These are phyloP conservation scores for Pleurotus giganteus DNA, from an alignment of 768 basidiomycete genomes.

Conservation along the genomic window DNA sequence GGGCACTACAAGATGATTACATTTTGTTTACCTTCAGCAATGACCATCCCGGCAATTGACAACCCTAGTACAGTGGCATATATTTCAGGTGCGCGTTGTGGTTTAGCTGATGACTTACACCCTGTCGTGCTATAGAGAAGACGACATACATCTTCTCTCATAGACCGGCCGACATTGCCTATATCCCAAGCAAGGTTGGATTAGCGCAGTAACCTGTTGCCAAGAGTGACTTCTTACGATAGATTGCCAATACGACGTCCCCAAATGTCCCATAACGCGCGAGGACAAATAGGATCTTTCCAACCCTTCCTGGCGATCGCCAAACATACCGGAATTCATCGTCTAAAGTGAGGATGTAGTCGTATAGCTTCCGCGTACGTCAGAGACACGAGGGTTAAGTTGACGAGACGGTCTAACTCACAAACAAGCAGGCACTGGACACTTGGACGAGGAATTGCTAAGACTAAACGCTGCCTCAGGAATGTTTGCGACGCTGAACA, in stretches of 20 bases:
- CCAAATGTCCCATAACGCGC: slow-evolving; percentile 3
- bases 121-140: not conserved
- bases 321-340: not conserved
- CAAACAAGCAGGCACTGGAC: not conserved
- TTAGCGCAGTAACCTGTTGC: not conserved
- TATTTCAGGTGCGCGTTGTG: no score
- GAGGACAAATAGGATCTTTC: slow-evolving; percentile 5
- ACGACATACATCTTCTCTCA: not conserved
- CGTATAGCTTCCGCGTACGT: not conserved
- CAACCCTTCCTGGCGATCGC: slow-evolving; percentile 2
- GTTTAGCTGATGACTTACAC: not conserved
- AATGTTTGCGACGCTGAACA: not conserved
- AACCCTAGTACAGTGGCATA: not conserved
- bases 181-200: not conserved
- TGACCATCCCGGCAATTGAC: not conserved
- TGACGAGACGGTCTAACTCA: not conserved
- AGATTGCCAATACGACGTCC: not conserved
- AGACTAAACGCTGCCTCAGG: no score
- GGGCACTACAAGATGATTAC: not conserved
- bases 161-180: not conserved
- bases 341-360: not conserved
- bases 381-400: no score
- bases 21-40: not conserved
- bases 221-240: not conserved
- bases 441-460: no score